Evolutionary conservation across 2,329 filamentous ascomycete genomes (phyloP).

Genomic region (Domatiomyces globalis): DNA sequence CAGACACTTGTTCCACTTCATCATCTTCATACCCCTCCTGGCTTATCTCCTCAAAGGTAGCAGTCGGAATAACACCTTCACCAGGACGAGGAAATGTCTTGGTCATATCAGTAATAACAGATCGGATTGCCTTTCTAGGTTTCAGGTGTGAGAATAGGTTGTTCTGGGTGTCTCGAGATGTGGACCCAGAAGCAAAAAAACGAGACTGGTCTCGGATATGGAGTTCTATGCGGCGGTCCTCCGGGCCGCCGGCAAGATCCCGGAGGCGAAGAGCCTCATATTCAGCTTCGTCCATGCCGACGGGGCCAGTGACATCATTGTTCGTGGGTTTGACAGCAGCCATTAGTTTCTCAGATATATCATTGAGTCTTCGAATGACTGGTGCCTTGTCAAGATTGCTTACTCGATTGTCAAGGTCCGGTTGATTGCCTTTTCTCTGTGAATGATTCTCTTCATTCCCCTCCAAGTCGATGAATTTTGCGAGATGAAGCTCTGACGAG

Average conservation of each 20-base stretch:
- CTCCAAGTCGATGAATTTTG: slow-evolving; percentile 80
- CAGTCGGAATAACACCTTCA: slow-evolving; percentile 13
- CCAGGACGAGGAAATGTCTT: slow-evolving; percentile 13
- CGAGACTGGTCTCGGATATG: slow-evolving; percentile 77
- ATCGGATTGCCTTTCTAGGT: slow-evolving; percentile 13
- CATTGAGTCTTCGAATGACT: slow-evolving; percentile 80
- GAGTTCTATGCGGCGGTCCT: slow-evolving; percentile 65
- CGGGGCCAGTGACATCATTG: slow-evolving; percentile 48
- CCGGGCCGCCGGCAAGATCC: slow-evolving; percentile 61
- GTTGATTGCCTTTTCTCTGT: slow-evolving; percentile 69
- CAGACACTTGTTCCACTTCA: slow-evolving; percentile 44
- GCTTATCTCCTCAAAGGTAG: slow-evolving; percentile 10
- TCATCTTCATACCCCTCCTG: slow-evolving; percentile 28
- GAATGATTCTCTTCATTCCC: slow-evolving; percentile 93
- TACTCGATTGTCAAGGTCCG: slow-evolving; percentile 81
- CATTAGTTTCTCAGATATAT: slow-evolving; percentile 84
- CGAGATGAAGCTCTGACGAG: slow-evolving; percentile 50
- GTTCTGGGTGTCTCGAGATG: slow-evolving; percentile 20
- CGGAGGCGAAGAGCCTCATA: slow-evolving; percentile 62
- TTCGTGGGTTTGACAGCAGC: slow-evolving; percentile 72
- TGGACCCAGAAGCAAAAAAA: slow-evolving; percentile 47
- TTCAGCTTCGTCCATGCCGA: slow-evolving; percentile 56
- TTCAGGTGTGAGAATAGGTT: slow-evolving; percentile 14
- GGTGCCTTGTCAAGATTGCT: slow-evolving; percentile 60
- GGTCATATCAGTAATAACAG: slow-evolving; percentile 9